A percentile compares a stretch with the other conserved stretches of the same genome.
Conservation (phyloP, 2,329 filamentous ascomycete genomes). For the Zymoseptoria ardabiliae region DNA sequence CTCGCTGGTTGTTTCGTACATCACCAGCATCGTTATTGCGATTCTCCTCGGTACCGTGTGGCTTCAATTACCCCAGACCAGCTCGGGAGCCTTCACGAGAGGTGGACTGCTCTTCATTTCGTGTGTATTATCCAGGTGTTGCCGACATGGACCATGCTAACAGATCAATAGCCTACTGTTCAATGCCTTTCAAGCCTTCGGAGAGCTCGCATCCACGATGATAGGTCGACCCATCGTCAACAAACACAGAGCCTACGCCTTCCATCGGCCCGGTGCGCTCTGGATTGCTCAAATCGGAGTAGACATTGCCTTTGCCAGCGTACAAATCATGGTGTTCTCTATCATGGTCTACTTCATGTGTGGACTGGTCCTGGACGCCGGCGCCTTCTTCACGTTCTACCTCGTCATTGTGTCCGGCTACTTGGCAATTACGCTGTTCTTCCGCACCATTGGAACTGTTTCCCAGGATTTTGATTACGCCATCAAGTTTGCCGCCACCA, state of each 20-base stretch:
- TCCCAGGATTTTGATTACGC: slow-evolving; percentile 80
- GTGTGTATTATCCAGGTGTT: neutral
- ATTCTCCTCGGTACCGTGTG: slow-evolving; percentile 76
- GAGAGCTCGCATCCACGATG: slow-evolving; percentile 70
- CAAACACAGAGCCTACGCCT: slow-evolving; percentile 77
- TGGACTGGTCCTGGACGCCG: slow-evolving; percentile 59
- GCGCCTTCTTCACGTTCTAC: slow-evolving; percentile 71
- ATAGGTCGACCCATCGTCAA: slow-evolving; percentile 68
- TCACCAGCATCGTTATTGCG: slow-evolving; percentile 62
- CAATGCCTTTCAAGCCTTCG: slow-evolving; percentile 81
- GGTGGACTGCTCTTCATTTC: slow-evolving; percentile 75
- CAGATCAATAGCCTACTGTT: slow-evolving; percentile 51
- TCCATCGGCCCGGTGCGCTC: slow-evolving; percentile 72
- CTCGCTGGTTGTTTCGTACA: slow-evolving; percentile 66
- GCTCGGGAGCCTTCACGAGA: slow-evolving; percentile 67
- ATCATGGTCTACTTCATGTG: slow-evolving; percentile 77
- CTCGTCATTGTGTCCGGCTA: slow-evolving; percentile 38
- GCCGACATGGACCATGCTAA: neutral
- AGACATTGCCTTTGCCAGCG: slow-evolving; percentile 60
- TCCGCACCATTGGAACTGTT: slow-evolving; percentile 65
- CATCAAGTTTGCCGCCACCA: slow-evolving; percentile 68
- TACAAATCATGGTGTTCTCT: slow-evolving; percentile 63
- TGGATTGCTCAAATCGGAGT: slow-evolving; percentile 80
- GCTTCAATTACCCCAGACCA: slow-evolving; percentile 57
- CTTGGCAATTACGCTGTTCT: slow-evolving; percentile 65